Percentiles rank a stretch among this genome's conserved stretches.
Conservation (phyloP, 2,329 filamentous ascomycete genomes). For the Harringtonia aguacate region DNA sequence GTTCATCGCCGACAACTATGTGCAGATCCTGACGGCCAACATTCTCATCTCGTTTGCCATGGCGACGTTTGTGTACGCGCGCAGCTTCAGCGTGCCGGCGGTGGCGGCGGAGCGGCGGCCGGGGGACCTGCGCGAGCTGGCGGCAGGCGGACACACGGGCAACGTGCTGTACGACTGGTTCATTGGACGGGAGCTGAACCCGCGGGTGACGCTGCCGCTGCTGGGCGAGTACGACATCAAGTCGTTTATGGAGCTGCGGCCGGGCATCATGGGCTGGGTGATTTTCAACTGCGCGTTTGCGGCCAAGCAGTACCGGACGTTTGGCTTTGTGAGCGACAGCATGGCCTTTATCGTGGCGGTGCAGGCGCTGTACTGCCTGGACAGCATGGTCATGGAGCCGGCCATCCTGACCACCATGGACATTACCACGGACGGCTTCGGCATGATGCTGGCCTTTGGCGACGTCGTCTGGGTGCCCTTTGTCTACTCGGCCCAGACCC, state of each 20-base stretch:
- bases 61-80: conserved; percentile 69
- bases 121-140: conserved; percentile 70
- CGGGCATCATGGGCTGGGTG: conserved; percentile 82
- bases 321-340: conserved; percentile 75
- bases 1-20: conserved; percentile 84
- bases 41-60: conserved; percentile 64
- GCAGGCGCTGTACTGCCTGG: conserved; percentile 74
- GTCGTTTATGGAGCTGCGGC: conserved; percentile 80
- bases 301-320: conserved; percentile 78
- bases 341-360: conserved; percentile 69
- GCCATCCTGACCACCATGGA: conserved; percentile 91
- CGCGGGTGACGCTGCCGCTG: conserved; percentile 66
- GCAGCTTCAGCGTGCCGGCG: conserved; percentile 61
- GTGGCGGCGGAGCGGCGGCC: conserved; percentile 37
- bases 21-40: conserved; percentile 76
- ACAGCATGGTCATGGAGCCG: conserved; percentile 78
- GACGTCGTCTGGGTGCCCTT: conserved; percentile 92
- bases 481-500: conserved; percentile 72
- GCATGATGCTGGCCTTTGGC: conserved; percentile 89
- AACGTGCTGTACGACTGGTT: conserved; percentile 94
- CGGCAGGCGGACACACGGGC: conserved; percentile 68
- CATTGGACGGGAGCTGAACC: conserved; percentile 92
- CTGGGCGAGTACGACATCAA: conserved; percentile 87
- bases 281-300: conserved; percentile 76
- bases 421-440: conserved; percentile 85